Conservation (phyloP, 176 grass and related monocot genomes). For the Phoenix dactylifera region DNA sequence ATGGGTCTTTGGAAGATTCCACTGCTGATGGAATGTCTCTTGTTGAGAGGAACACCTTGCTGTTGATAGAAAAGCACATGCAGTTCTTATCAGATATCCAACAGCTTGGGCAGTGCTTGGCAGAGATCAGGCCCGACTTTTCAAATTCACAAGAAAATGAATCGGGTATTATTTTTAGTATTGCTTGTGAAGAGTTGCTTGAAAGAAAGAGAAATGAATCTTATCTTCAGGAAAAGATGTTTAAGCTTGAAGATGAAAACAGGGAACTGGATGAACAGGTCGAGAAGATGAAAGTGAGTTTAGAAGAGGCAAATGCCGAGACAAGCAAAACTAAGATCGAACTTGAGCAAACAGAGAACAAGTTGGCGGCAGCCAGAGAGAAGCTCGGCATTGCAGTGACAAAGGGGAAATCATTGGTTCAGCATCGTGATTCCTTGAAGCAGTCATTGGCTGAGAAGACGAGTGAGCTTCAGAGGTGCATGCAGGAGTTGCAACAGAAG, state of each 20-base stretch:
- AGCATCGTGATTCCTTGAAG: constrained; percentile 88
- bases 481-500: constrained; percentile 51
- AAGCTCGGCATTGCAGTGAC: constrained; percentile 84
- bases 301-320: constrained; percentile 44
- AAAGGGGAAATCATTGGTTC: constrained; percentile 93
- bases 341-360: constrained; percentile 69
- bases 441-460: constrained; percentile 68
- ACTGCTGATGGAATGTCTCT: constrained; percentile 28
- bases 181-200: constrained; percentile 41
- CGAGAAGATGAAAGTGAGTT: constrained; percentile 47
- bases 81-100: constrained; percentile 45
- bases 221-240: constrained; percentile 39
- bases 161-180: constrained; percentile 30
- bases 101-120: constrained; percentile 57
- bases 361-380: constrained; percentile 52
- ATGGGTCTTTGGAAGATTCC: constrained; percentile 24
- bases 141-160: constrained; percentile 20
- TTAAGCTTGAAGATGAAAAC: constrained; percentile 46
- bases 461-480: constrained; percentile 46
- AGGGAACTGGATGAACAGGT: constrained; percentile 35
- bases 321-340: constrained; percentile 55
- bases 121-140: constrained; percentile 51
- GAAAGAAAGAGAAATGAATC: constrained; percentile 68
- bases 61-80: constrained; percentile 45
- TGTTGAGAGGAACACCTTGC: constrained; percentile 49